Evolutionary conservation across 1,139 yeast genomes (phyloP), one percentile per base, ranked within the genome.

Genomic region (Debaryomyces psychrophilus): DNA sequence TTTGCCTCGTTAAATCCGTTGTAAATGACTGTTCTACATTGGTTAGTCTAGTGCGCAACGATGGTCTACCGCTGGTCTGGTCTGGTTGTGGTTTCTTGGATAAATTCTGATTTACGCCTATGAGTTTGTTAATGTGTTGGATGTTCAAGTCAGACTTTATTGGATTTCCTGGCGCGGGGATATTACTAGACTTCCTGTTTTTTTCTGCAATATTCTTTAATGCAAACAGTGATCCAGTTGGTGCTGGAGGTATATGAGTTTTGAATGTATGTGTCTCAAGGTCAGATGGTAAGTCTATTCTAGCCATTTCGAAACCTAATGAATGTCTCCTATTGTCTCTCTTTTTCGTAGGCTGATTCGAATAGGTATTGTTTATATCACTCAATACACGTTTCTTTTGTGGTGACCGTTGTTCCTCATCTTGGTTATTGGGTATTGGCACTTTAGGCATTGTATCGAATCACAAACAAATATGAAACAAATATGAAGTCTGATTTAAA

Each of bases 261-360:
- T 23, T 31, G 33, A 43, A 44, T 20, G 25, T 17, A 25, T 18
- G 23, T 5, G 20, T 41, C 29, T 41, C 43, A 6, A 28, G 17
- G 15, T 37, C 45, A 14, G 46, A 22, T 22, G 46, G 37, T 12
- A 40, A 9, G 8, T 45, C 52, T 25, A 58, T 57, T 29, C 53
- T 46, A 11, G 48, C 59, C 51, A 55, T 47, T 27, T 53, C 60
- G 35, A 57, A 54, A 2, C 55, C 59, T 17, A 57, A 45, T 3
- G 60, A 53, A 22, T 49, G 51, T 29, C 58, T 43, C 36, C 41
- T 39, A 17, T 36, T 35, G 26, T 43, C 40, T 15, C 25, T 15
- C 33, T 31, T 36, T 43, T 47, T 43, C 26, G 28, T 15, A 33
- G 29, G 8, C 5, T 18, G 25, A 37, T 20, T 22, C 14, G 17